phyloP scores from a whole-genome alignment of 208 protist genomes.

The Borovskyia barvae region DNA sequence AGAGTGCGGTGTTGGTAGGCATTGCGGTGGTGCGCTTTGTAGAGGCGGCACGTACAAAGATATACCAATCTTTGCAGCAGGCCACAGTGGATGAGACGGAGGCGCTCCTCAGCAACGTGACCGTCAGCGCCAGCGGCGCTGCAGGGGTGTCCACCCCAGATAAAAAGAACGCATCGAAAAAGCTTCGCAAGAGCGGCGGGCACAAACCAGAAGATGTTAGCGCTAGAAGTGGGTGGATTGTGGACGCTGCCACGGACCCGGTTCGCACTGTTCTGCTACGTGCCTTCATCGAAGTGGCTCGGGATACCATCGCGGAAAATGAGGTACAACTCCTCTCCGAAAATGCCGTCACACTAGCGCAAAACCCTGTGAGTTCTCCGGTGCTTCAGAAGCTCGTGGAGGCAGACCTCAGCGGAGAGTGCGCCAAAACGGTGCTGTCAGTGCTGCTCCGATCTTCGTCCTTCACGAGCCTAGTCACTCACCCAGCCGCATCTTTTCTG shows the following conservation, averaged over 20 bases:
- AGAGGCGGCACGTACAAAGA: conserved; percentile 17
- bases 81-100: neutral
- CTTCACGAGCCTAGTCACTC: conserved; percentile 44
- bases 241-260: conserved; percentile 50
- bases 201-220: too few species aligned
- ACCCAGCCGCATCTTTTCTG: conserved; percentile 65
- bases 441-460: conserved; percentile 22
- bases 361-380: conserved; percentile 67
- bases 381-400: conserved; percentile 85
- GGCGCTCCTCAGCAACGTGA: neutral
- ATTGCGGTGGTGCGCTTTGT: conserved; percentile 36
- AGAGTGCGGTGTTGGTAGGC: conserved; percentile 27
- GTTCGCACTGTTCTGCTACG: conserved; percentile 76
- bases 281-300: conserved; percentile 55
- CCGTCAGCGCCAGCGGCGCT: neutral
- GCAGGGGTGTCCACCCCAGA: neutral
- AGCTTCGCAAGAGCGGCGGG: neutral
- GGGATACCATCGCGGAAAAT: conserved; percentile 19
- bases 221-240: neutral
- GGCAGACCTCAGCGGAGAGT: conserved; percentile 24
- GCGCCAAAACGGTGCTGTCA: conserved; percentile 21
- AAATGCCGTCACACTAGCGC: conserved; percentile 41
- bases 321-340: conserved; percentile 20
- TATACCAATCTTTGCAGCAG: conserved; percentile 18
- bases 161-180: neutral